Evolutionary conservation across 805 yeast species (phyloP), one percentile per base, ranked within the genome.

Genomic region (Starmerella cellae): DNA sequence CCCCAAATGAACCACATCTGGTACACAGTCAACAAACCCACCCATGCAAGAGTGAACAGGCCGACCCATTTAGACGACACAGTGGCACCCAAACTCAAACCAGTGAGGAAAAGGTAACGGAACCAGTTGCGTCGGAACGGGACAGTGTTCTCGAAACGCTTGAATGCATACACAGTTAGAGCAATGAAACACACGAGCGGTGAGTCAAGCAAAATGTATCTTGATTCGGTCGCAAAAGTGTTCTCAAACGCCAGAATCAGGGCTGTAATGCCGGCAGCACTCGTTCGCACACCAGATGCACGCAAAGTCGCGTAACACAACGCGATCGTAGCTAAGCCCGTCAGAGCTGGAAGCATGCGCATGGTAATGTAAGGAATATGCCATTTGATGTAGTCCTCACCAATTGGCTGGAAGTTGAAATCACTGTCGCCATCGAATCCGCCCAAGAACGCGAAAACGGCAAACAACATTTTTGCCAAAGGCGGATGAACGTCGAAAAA

Each of bases 401-500:
- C 79, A 38, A 75, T 72, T 28, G 42, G 59, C 41, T 49, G 50
- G 52, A 65, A 66, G 38, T 52, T 52, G 54, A 66, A 67, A 40
- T 61, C 66, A 45, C 64, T 63, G 46, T 58, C 58, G 18, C 65
- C 82, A 48, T 74, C 66, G 61, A 70, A 75, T 4, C 78, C 77
- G 28, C 66, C 66, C 16, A 73, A 30, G 46, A 63, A 59, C 2
- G 77, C 77, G 6, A 77, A 62, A 41, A 70, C 65, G 24, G 73
- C 74, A 52, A 69, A 76, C 11, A 76, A 57, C 59, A 80, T 60
- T 50, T 77, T 75, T 30, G 71, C 77, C 39, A 80, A 61, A 4
- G 88, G 87, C 10, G 88, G 87, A 49, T 79, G 79, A 22, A 77
- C 77, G 53, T 78, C 85, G 52, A 79, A 64, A 59, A 77, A 79